Evolutionary conservation across 257 asterid species (phyloP).

Genomic region (Capsicum rhomboideum): DNA sequence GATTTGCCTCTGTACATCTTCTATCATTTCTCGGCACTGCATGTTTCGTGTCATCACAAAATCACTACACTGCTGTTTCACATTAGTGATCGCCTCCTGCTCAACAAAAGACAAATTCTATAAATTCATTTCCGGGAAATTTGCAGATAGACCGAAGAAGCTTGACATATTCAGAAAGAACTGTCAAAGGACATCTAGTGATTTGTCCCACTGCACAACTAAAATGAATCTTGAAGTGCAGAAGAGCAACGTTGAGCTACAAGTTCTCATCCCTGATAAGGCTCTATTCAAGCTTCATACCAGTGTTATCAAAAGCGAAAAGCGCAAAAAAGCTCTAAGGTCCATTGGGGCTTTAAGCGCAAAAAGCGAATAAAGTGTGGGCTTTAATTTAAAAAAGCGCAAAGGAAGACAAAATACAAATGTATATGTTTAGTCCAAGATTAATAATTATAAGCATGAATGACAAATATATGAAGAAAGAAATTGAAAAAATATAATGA

Average conservation of each 20-base stretch:
- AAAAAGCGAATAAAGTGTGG: too few species aligned
- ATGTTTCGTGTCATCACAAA: conserved; percentile 87
- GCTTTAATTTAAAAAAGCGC: too few species aligned
- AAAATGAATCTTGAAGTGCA: not conserved
- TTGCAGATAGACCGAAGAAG: not conserved
- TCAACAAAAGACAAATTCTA: not conserved
- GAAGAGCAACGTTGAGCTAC: not conserved
- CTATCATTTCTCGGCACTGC: conserved; percentile 96
- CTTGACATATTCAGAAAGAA: not conserved
- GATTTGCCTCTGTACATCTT: conserved; percentile 78
- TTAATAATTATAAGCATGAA: too few species aligned
- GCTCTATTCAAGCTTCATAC: not conserved
- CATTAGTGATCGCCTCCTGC: conserved; percentile 85
- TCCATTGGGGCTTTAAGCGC: too few species aligned
- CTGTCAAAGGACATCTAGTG: not conserved
- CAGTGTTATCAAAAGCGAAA: too few species aligned
- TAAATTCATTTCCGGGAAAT: not conserved
- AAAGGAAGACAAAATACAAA: too few species aligned
- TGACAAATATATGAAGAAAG: too few species aligned
- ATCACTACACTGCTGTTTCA: conserved; percentile 96
- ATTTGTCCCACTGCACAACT: not conserved
- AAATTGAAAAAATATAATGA: too few species aligned
- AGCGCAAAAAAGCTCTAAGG: too few species aligned
- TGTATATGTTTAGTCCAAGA: too few species aligned
- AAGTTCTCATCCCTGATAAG: not conserved